A percentile compares a stretch with the other conserved stretches of the same genome.
These are phyloP conservation scores for Ceratocystis destructans DNA, from an alignment of 2,329 filamentous ascomycete genomes.

Conservation along the genomic window DNA sequence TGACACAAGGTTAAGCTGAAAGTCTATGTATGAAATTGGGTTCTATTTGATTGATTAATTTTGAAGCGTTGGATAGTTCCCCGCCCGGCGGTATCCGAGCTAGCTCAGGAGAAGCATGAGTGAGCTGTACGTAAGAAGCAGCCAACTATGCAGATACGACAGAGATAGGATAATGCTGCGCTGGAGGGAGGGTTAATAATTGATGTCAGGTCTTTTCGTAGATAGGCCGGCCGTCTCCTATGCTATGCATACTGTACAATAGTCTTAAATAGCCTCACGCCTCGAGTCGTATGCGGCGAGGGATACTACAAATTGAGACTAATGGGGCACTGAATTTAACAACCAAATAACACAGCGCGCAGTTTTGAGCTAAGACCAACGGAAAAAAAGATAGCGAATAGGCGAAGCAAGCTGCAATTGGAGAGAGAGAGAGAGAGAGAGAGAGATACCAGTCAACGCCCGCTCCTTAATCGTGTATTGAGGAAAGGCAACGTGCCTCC, in stretches of 20 bases:
- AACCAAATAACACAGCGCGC: background rate
- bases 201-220: background rate
- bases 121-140: background rate
- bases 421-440: background rate
- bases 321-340: too few species aligned
- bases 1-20: background rate
- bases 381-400: background rate
- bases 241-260: background rate
- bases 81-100: slow-evolving; percentile 6
- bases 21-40: background rate
- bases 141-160: background rate
- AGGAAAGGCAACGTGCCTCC: background rate
- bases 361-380: background rate
- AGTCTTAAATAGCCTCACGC: background rate
- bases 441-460: background rate
- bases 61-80: background rate
- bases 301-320: too few species aligned
- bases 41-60: background rate
- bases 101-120: background rate
- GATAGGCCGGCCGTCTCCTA: background rate
- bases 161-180: background rate
- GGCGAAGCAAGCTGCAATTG: background rate
- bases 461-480: background rate
- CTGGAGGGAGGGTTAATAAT: background rate
- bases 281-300: background rate